Evolutionary conservation across 305 asterid species (phyloP).

Genomic region (Fraxinus velutina): DNA sequence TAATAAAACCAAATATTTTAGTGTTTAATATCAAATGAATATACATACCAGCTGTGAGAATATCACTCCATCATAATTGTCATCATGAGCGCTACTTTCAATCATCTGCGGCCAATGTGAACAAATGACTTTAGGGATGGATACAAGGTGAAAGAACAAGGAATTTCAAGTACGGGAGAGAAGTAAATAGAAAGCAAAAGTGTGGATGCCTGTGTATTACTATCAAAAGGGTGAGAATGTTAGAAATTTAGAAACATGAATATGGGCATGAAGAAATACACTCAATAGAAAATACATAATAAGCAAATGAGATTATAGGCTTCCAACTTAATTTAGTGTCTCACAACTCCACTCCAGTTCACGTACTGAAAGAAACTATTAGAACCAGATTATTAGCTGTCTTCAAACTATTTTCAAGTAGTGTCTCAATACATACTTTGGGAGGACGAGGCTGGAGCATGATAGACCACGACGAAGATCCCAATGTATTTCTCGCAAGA

Average conservation of each 20-base stretch:
- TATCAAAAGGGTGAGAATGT: background rate
- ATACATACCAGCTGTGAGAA: constrained; percentile 88
- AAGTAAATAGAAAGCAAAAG: constrained; percentile 2
- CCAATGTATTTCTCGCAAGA: background rate
- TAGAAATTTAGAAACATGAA: background rate
- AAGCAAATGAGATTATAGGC: background rate
- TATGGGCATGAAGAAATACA: background rate
- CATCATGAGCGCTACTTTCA: constrained; percentile 94
- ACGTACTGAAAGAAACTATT: background rate
- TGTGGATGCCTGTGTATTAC: background rate
- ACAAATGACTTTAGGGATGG: constrained; percentile 16
- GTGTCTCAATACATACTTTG: background rate
- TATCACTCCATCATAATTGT: constrained; percentile 92
- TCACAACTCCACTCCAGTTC: background rate
- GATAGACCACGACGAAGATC: background rate
- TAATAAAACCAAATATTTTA: background rate
- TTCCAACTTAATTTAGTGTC: background rate
- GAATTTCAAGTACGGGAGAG: constrained; percentile 11
- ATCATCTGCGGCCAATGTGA: constrained; percentile 64
- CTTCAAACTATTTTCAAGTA: background rate
- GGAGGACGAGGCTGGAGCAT: background rate
- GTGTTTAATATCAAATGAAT: constrained; percentile 18
- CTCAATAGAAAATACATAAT: background rate
- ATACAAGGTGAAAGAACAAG: background rate
- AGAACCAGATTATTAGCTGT: background rate